Conservation (phyloP, 768 basidiomycete species). For the Termitomyces sp. region DNA sequence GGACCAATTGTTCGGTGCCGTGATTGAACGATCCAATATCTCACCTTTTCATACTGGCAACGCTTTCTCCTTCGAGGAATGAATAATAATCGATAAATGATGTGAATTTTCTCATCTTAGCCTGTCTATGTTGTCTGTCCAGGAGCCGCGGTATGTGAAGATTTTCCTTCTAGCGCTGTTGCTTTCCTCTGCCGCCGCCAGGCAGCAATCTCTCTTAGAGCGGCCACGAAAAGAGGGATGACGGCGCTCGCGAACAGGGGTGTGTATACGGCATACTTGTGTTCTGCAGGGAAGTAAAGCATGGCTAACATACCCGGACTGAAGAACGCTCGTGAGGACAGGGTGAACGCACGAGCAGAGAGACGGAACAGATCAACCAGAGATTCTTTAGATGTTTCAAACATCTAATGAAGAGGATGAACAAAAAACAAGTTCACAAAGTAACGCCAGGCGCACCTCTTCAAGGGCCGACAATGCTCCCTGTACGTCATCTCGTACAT, state of each 20-base stretch:
- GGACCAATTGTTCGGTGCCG: too few relatives aligned
- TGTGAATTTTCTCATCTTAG: not conserved
- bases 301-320: slow-evolving; percentile 95
- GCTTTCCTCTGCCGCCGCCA: slow-evolving; percentile 45
- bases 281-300: slow-evolving; percentile 96
- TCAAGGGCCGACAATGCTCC: slow-evolving; percentile 70
- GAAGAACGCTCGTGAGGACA: slow-evolving; percentile 89
- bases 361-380: slow-evolving; percentile 45
- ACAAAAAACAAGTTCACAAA: not conserved
- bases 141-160: not conserved
- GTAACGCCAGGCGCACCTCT: slow-evolving; percentile 40
- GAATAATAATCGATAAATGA: not conserved
- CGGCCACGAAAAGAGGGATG: slow-evolving; percentile 75
- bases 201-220: slow-evolving; percentile 65
- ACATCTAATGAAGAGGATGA: slow-evolving; percentile 30
- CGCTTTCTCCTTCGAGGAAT: not conserved
- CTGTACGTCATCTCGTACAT: slow-evolving; percentile 71
- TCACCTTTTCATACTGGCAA: not conserved
- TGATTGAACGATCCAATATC: not conserved
- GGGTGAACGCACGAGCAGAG: slow-evolving; percentile 58
- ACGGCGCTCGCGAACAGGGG: slow-evolving; percentile 91
- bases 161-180: not conserved
- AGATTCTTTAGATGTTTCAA: slow-evolving; percentile 32
- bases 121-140: not conserved
- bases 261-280: slow-evolving; percentile 95